A percentile compares a stretch with the other conserved stretches of the same genome.
phyloP scores from a whole-genome alignment of 495 filamentous ascomycete genomes.

The Hypoxylon perforatum region DNA sequence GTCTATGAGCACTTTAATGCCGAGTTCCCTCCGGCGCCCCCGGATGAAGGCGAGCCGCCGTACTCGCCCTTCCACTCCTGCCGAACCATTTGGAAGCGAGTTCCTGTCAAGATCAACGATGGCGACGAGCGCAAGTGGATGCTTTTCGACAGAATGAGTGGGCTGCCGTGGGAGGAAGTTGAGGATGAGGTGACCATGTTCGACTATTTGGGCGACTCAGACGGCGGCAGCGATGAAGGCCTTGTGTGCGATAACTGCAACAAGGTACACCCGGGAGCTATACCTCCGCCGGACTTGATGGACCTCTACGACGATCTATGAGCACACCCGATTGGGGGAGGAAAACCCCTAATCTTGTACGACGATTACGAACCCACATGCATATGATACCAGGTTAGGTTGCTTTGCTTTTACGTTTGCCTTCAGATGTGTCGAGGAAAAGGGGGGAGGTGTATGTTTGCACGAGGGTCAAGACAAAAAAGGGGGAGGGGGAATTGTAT shows the following conservation, averaged over 20 bases:
- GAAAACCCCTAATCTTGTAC: conserved; percentile 10
- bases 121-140: conserved; percentile 50
- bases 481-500: background rate
- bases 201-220: conserved; percentile 34
- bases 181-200: conserved; percentile 46
- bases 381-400: conserved; percentile 42
- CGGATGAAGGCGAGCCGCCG: conserved; percentile 54
- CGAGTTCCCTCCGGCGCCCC: conserved; percentile 48
- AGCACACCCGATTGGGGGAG: background rate
- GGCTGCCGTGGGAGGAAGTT: conserved; percentile 46
- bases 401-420: conserved; percentile 38
- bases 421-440: background rate
- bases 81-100: conserved; percentile 58
- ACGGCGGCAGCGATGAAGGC: conserved; percentile 47
- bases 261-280: conserved; percentile 48
- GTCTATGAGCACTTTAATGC: conserved; percentile 32
- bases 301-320: conserved; percentile 41
- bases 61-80: conserved; percentile 49
- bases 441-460: no score
- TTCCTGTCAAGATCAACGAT: conserved; percentile 46
- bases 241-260: conserved; percentile 51
- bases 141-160: conserved; percentile 55
- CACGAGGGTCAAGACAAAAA: background rate
- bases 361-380: conserved; percentile 38
- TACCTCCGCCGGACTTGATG: conserved; percentile 41